These are phyloP conservation scores for Saccharomyces hybrid DNA, from an alignment of 1,139 yeast genomes.

Conservation along the genomic window DNA sequence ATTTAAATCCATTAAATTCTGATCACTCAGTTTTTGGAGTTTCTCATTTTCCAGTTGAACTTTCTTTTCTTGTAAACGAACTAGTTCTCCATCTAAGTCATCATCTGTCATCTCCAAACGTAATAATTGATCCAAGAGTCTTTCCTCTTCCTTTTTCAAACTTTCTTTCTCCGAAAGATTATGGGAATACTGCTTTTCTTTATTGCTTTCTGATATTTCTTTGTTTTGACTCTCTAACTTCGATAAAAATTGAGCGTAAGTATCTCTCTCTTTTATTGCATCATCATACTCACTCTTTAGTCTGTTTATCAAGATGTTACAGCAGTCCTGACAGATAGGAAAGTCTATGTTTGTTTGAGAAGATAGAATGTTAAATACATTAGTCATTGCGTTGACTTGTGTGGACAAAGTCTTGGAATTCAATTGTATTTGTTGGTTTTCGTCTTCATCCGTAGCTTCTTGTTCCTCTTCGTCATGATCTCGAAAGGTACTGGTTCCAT, in stretches of 20 bases:
- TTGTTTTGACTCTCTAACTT: conserved; percentile 53
- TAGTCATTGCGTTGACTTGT: conserved; percentile 43
- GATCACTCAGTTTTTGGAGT: conserved; percentile 37
- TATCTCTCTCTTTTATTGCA: conserved; percentile 68
- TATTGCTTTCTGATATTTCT: conserved; percentile 30
- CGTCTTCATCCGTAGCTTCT: conserved; percentile 11
- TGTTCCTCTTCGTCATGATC: conserved; percentile 6
- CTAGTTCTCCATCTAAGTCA: conserved; percentile 33
- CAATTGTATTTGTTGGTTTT: conserved; percentile 3
- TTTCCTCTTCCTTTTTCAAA: conserved; percentile 33
- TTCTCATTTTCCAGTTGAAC: conserved; percentile 36
- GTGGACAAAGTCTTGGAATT: conserved; percentile 33
- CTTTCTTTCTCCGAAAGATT: conserved; percentile 32
- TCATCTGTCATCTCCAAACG: conserved; percentile 34
- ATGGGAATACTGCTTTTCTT: background rate
- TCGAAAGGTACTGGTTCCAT: background rate
- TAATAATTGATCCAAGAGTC: conserved; percentile 30
- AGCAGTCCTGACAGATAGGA: conserved; percentile 86
- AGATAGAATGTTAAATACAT: conserved; percentile 57
- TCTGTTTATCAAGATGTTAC: conserved; percentile 55
- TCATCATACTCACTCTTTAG: conserved; percentile 67
- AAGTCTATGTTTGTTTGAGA: conserved; percentile 74
- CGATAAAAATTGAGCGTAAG: conserved; percentile 62
- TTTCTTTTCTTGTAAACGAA: conserved; percentile 24
- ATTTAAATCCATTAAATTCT: conserved; percentile 48